phyloP scores from a whole-genome alignment of 768 basidiomycete species.

The Baorangia bicolor region DNA sequence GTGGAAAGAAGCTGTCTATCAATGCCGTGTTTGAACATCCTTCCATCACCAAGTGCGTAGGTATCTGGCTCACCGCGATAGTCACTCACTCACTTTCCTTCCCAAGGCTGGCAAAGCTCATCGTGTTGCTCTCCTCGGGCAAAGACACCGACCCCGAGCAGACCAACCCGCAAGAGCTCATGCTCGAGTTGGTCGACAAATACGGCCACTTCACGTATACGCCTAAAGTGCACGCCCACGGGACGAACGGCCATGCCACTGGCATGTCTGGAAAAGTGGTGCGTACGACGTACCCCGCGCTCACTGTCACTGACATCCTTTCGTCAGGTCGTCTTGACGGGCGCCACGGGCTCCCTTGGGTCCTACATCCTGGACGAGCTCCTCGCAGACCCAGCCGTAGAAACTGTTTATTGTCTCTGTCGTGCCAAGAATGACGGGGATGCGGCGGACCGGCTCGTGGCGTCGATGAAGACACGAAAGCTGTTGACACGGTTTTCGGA shows the following conservation, averaged over 20 bases:
- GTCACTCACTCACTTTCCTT: not conserved
- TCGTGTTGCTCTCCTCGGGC: slow-evolving; percentile 37
- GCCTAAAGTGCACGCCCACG: not conserved
- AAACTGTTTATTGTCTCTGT: slow-evolving; percentile 48
- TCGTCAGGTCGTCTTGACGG: slow-evolving; percentile 41
- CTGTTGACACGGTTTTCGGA: slow-evolving; percentile 19
- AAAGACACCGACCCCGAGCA: slow-evolving; percentile 16
- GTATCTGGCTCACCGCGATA: not conserved
- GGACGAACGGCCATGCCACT: slow-evolving; percentile 13
- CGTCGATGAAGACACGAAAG: slow-evolving; percentile 41
- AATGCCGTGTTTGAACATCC: slow-evolving; percentile 53
- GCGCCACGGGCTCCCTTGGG: slow-evolving; percentile 54
- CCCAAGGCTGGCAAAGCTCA: slow-evolving; percentile 40
- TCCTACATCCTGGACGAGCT: slow-evolving; percentile 52
- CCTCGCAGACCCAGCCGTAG: slow-evolving; percentile 35
- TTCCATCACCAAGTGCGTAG: slow-evolving; percentile 37
- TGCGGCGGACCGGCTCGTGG: slow-evolving; percentile 39
- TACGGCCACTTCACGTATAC: slow-evolving; percentile 24
- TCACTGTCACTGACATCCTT: not conserved
- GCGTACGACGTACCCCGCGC: not conserved
- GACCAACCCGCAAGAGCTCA: slow-evolving; percentile 35
- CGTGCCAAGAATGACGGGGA: slow-evolving; percentile 47
- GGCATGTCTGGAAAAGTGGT: slow-evolving; percentile 16
- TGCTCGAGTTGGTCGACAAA: slow-evolving; percentile 48
- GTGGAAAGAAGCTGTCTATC: slow-evolving; percentile 20